Evolutionary conservation across 768 basidiomycete genomes (phyloP).

Genomic region (Leccinum barrowsii): DNA sequence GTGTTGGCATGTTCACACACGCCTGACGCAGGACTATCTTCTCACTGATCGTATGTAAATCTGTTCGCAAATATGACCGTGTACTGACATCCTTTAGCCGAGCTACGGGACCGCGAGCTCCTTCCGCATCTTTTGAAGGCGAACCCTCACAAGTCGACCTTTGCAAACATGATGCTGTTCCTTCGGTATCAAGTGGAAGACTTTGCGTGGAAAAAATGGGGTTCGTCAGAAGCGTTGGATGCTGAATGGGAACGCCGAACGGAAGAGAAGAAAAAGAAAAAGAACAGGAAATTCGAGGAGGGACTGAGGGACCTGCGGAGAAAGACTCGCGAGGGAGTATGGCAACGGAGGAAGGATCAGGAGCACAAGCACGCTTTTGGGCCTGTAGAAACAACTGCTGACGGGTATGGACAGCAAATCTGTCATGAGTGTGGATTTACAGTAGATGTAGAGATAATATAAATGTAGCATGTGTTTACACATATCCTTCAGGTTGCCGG

Average conservation of each 20-base stretch:
- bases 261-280: conserved; percentile 82
- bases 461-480: conserved; percentile 9
- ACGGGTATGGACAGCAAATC: conserved; percentile 63
- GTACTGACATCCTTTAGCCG: conserved; percentile 49
- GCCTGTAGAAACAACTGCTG: conserved; percentile 45
- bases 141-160: conserved; percentile 93
- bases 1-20: conserved; percentile 1
- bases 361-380: conserved; percentile 89
- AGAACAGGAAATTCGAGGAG: conserved; percentile 94
- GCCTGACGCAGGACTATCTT: conserved; percentile 72
- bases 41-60: conserved; percentile 77
- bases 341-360: conserved; percentile 82
- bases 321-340: conserved; percentile 84
- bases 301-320: conserved; percentile 79
- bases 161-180: conserved; percentile 99
- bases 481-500: neutral
- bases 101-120: conserved; percentile 86
- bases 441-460: conserved; percentile 84
- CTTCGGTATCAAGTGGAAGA: conserved; percentile 91
- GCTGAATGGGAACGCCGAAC: conserved; percentile 78
- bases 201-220: conserved; percentile 99
- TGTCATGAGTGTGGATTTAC: conserved; percentile 91
- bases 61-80: neutral
- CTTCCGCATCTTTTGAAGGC: conserved; percentile 92
- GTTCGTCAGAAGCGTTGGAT: conserved; percentile 86